A percentile compares a stretch with the other conserved stretches of the same genome.
phyloP scores from a whole-genome alignment of 2,329 filamentous ascomycete genomes.

The Aspergillus pseudoterreus region DNA sequence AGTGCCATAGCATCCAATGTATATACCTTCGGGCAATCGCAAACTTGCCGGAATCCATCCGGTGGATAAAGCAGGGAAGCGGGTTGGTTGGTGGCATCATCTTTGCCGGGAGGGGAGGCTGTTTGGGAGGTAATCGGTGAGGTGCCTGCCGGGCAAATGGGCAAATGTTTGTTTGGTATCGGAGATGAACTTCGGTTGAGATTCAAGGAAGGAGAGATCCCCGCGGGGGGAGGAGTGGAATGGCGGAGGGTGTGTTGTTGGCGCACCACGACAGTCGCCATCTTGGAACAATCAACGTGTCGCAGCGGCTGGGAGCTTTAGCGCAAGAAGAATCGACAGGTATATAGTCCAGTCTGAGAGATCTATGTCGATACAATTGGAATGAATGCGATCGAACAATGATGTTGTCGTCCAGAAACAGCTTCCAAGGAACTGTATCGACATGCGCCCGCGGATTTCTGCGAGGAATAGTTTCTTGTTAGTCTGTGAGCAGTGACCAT shows the following conservation, averaged over 20 bases:
- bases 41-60: conserved; percentile 56
- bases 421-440: background rate
- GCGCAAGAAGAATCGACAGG: background rate
- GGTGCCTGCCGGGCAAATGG: conserved; percentile 81
- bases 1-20: conserved; percentile 67
- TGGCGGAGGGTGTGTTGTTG: conserved; percentile 43
- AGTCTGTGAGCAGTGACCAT: background rate
- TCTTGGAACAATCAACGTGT: conserved; percentile 15
- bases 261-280: conserved; percentile 47
- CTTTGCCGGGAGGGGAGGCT: conserved; percentile 60
- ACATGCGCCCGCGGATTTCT: conserved; percentile 4
- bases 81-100: conserved; percentile 52
- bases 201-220: conserved; percentile 48
- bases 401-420: background rate
- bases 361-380: background rate
- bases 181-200: conserved; percentile 59
- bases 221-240: conserved; percentile 48
- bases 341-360: conserved; percentile 8
- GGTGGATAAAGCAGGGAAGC: conserved; percentile 74
- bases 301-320: background rate
- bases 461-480: background rate
- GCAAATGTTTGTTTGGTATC: conserved; percentile 85
- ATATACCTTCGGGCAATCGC: conserved; percentile 61
- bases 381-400: background rate
- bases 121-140: conserved; percentile 59